Evolutionary conservation across 2,329 filamentous ascomycete species (phyloP), one percentile per base, ranked within the genome.

Genomic region (Reticulascus tulasneorum): DNA sequence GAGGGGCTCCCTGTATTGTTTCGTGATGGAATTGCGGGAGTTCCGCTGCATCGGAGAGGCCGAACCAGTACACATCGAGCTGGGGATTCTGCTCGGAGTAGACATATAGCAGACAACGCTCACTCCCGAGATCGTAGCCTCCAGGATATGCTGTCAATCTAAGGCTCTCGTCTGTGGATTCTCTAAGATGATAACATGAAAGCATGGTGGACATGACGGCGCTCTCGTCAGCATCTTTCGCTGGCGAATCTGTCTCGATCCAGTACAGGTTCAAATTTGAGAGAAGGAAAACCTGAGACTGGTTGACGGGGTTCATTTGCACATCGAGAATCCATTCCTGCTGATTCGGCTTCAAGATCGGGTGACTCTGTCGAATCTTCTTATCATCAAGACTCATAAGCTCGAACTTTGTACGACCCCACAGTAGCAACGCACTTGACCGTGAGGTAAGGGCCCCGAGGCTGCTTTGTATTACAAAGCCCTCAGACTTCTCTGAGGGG

Each of bases 221-320:
- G 6, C 47, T 35, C 46, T 54, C 29, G 32, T 37, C 21, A n/a
- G 4, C 31, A 23, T 12, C 37, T 16, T 15, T 39, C 6, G 35
- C 37, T 9, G 42, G 35, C 30, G 38, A 40, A 32, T 47, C 54
- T 11, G 74, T 49, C 30, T 69, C 60, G n/a, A 77, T 46, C 60
- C 74, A 66, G 22, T 71, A 59, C 1, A 84, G 37, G 19, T 61
- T 62, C 1, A 62, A 63, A 10, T 67, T 69, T 2, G 79, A 86
- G 28, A 86, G 58, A 9, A 85, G 59, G 38, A 80, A 75, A 2
- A 79, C 48, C n/a, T 75, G 68, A 18, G 64, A 60, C 6, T 63
- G 58, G 35, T 70, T 60, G 3, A 55, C 49, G 1, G 69, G 67
- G 38, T 73, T 74, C 8, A 56, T 48, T 44, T 67, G 66, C 2